Evolutionary conservation across 2,329 filamentous ascomycete species (phyloP), one percentile per base, ranked within the genome.

Genomic region (Corynespora cassiicola): DNA sequence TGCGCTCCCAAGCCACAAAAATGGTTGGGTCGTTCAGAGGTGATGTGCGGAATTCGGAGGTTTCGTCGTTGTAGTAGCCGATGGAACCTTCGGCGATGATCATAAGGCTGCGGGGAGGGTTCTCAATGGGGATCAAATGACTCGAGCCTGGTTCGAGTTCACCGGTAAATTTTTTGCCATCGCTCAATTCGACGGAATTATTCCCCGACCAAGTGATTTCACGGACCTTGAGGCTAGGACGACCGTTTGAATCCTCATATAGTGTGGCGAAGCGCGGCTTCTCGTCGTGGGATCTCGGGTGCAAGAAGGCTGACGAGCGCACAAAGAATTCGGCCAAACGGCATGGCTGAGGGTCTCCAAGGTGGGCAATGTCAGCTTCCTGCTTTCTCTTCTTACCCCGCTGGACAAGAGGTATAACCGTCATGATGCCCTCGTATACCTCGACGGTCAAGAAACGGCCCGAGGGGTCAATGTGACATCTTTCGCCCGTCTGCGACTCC

Each of bases 1-100:
- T 84, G 56, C 86, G 82, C 47, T 88, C 87, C 91, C 92, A 99
- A 2, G 90, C 84, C n/a, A 94, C 86, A 54, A 95, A 97, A 22
- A 96, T 85, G 3, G 87, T 90, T 1, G 90, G 81, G 39, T 92
- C 84, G 1, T 82, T 75, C 2, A 96, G 70, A 0, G 77, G 72
- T 7, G 84, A 78, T 12, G 84, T 81, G 9, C 90, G 78, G 9
- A 78, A 78, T 21, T 83, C 79, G 47, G 86, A 85, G 16, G 73
- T 88, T 21, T 87, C 78, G 44, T 90, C 88, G 57, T 96, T 88
- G 42, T 94, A 85, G 64, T 97, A 97, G 7, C 86, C 82, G 42
- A 99, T 80, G 2, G 85, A 84, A 0, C 88, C 95, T 69, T 78
- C 75, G 11, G 72, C 74, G 3, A 78, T 56, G 1, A 78, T 61